These are phyloP conservation scores for Colletotrichum ledebouriae DNA, from an alignment of 2,329 filamentous ascomycete genomes.

Conservation along the genomic window DNA sequence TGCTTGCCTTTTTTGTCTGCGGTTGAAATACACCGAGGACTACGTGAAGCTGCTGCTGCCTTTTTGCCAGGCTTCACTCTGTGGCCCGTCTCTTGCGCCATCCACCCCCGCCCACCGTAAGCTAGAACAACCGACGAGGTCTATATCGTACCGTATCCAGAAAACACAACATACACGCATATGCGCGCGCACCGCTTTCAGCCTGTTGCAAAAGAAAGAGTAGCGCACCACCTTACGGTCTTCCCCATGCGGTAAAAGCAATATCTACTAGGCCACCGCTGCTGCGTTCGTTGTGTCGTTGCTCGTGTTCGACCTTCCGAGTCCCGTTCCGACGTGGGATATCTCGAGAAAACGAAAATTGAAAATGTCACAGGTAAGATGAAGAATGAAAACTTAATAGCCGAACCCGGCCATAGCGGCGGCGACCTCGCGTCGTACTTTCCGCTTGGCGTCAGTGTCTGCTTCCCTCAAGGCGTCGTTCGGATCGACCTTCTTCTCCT, in stretches of 20 bases:
- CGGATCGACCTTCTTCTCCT: constrained; percentile 36
- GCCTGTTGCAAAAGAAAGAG: neutral
- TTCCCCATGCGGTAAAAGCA: constrained; percentile 7
- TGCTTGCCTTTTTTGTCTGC: neutral
- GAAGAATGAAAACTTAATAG: constrained; percentile 26
- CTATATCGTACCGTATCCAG: constrained; percentile 37
- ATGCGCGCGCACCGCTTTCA: neutral
- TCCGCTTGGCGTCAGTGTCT: constrained; percentile 32
- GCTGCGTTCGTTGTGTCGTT: constrained; percentile 12
- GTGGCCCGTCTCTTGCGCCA: constrained; percentile 20
- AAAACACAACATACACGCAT: neutral
- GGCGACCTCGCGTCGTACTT: constrained; percentile 33
- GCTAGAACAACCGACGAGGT: neutral
- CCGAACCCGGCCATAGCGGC: constrained; percentile 38
- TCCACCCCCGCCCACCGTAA: neutral
- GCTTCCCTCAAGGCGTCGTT: constrained; percentile 39
- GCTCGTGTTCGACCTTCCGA: constrained; percentile 13
- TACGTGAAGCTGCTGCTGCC: neutral
- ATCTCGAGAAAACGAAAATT: constrained; percentile 16
- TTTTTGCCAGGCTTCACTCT: neutral
- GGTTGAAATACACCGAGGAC: too few species aligned
- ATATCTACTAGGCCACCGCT: constrained; percentile 22
- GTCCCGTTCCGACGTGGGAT: constrained; percentile 23
- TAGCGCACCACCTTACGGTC: neutral
- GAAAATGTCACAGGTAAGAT: neutral